Percentiles rank a stretch among this genome's conserved stretches.
Conservation (phyloP, 306 rosid species). For the Trifolium pratense region DNA sequence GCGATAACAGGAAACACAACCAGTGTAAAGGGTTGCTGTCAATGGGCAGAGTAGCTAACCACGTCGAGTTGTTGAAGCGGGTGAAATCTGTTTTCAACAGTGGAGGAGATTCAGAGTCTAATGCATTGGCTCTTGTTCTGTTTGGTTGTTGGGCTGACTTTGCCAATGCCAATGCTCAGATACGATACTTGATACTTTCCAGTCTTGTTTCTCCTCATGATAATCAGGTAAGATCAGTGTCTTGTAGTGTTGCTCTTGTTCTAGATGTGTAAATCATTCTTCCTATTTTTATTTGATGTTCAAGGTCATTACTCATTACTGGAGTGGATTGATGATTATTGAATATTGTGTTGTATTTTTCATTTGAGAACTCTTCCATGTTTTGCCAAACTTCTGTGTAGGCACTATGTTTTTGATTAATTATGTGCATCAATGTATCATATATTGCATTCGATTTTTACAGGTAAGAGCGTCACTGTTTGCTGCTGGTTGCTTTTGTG, state of each 20-base stretch:
- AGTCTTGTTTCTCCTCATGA: slow-evolving; percentile 70
- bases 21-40: slow-evolving; percentile 63
- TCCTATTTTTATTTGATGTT: slow-evolving; percentile 32
- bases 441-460: slow-evolving; percentile 30
- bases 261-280: not conserved
- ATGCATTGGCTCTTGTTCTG: slow-evolving; percentile 68
- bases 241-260: not conserved
- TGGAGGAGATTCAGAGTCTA: slow-evolving; percentile 67
- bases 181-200: slow-evolving; percentile 76
- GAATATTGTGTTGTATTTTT: slow-evolving; percentile 12
- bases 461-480: slow-evolving; percentile 79
- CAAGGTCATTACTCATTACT: not conserved
- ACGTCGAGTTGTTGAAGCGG: slow-evolving; percentile 61
- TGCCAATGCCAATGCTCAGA: slow-evolving; percentile 67
- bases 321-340: slow-evolving; percentile 20
- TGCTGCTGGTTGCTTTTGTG: slow-evolving; percentile 86
- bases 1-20: slow-evolving; percentile 45
- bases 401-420: slow-evolving; percentile 6
- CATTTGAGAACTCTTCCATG: slow-evolving; percentile 19
- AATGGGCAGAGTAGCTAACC: slow-evolving; percentile 57
- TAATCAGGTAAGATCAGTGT: slow-evolving; percentile 59
- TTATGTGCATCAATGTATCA: slow-evolving; percentile 27
- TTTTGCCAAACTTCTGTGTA: slow-evolving; percentile 23
- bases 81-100: slow-evolving; percentile 66
- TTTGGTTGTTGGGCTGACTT: slow-evolving; percentile 94